phyloP scores from a whole-genome alignment of 352 stramenopile species.

The Phytopythium ostracodes region DNA sequence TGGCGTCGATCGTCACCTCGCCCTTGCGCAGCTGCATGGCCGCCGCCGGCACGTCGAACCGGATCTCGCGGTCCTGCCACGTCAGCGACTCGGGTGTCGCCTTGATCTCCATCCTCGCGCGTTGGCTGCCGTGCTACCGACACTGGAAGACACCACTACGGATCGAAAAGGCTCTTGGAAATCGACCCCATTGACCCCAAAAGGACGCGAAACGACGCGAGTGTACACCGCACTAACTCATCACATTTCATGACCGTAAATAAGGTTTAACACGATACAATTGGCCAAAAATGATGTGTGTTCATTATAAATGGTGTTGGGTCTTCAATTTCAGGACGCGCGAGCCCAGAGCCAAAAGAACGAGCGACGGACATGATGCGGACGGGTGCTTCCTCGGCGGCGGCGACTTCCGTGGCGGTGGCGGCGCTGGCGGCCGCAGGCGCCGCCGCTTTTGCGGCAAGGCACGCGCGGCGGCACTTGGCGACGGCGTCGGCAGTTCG shows the following conservation, averaged over 20 bases:
- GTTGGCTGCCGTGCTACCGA: slow-evolving; percentile 1
- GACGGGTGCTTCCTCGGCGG: not conserved
- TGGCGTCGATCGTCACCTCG: slow-evolving; percentile 85
- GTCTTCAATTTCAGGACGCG: slow-evolving; percentile 1
- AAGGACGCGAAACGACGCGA: slow-evolving; percentile 6
- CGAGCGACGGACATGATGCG: not conserved
- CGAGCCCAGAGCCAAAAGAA: not conserved
- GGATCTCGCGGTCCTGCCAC: slow-evolving; percentile 91
- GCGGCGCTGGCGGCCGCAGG: not conserved
- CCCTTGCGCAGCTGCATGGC: slow-evolving; percentile 75
- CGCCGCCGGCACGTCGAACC: slow-evolving; percentile 73
- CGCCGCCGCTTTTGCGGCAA: slow-evolving; percentile 1
- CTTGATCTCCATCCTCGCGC: slow-evolving; percentile 43
- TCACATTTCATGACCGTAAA: not conserved
- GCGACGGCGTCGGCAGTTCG: not conserved
- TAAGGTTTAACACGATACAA: too few relatives aligned
- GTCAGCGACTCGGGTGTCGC: slow-evolving; percentile 51
- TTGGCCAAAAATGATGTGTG: too few relatives aligned
- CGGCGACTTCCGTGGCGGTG: not conserved
- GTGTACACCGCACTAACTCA: not conserved
- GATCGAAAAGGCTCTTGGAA: too few relatives aligned
- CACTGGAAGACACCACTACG: not conserved
- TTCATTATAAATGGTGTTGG: too few relatives aligned
- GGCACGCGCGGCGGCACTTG: slow-evolving; percentile 1
- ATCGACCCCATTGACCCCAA: not conserved